Conservation (phyloP, 805 yeast genomes). For the Suhomyces sp. region DNA sequence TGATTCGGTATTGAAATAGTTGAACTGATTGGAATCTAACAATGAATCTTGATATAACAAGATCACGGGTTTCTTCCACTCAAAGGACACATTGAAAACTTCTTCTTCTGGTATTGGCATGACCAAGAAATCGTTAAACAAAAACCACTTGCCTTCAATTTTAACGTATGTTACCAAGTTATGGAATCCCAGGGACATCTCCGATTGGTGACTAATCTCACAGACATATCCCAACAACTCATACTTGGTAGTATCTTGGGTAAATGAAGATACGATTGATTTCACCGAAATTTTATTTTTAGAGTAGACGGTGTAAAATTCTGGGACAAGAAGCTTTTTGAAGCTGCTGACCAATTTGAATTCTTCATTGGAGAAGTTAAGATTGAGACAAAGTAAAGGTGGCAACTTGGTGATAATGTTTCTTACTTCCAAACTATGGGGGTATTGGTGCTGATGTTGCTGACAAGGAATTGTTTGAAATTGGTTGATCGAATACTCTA, state of each 20-base stretch:
- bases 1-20: conserved; percentile 27
- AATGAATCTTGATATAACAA: conserved; percentile 56
- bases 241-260: conserved; percentile 41
- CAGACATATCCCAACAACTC: conserved; percentile 71
- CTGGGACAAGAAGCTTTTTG: conserved; percentile 61
- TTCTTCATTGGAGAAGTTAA: conserved; percentile 55
- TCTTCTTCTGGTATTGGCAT: conserved; percentile 71
- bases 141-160: conserved; percentile 62
- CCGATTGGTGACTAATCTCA: conserved; percentile 52
- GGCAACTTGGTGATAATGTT: conserved; percentile 58
- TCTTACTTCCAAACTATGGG: conserved; percentile 49
- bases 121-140: conserved; percentile 91
- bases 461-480: conserved; percentile 48
- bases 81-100: conserved; percentile 64
- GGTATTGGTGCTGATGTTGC: conserved; percentile 40
- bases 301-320: conserved; percentile 47
- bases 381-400: conserved; percentile 60
- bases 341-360: conserved; percentile 49
- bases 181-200: conserved; percentile 41
- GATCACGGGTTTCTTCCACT: conserved; percentile 85
- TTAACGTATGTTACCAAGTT: conserved; percentile 62
- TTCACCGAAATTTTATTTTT: conserved; percentile 39
- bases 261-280: conserved; percentile 11
- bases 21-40: conserved; percentile 48
- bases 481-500: conserved; percentile 62